Evolutionary conservation across 2,329 filamentous ascomycete species (phyloP).

Genomic region (Monascus ruber): DNA sequence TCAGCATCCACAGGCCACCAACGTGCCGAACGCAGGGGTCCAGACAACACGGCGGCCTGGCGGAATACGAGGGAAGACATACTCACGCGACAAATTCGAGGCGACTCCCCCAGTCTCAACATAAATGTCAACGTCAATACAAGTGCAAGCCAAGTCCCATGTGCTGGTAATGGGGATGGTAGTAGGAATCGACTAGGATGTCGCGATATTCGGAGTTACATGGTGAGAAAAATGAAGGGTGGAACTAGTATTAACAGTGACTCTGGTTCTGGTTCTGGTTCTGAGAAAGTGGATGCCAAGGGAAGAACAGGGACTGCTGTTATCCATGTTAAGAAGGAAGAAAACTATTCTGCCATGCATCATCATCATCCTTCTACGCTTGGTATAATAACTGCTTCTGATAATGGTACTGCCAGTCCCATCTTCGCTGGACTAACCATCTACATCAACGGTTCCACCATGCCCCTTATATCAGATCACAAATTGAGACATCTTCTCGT

Average conservation of each 20-base stretch:
- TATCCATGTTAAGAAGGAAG: neutral
- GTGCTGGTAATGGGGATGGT: slow-evolving; percentile 45
- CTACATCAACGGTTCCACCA: slow-evolving; percentile 80
- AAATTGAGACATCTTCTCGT: slow-evolving; percentile 68
- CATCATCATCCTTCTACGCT: neutral
- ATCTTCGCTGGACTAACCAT: slow-evolving; percentile 64
- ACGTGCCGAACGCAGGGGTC: slow-evolving; percentile 55
- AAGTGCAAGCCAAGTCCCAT: slow-evolving; percentile 18
- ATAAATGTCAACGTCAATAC: neutral
- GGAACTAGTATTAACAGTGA: no score
- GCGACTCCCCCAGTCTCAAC: slow-evolving; percentile 44
- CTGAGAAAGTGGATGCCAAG: slow-evolving; percentile 16
- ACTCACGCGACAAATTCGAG: slow-evolving; percentile 57
- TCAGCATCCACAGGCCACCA: slow-evolving; percentile 69
- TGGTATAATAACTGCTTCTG: neutral
- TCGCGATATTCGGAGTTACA: slow-evolving; percentile 36
- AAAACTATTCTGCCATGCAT: slow-evolving; percentile 1
- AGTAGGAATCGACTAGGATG: slow-evolving; percentile 16
- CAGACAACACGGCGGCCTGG: slow-evolving; percentile 53
- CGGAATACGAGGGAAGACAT: slow-evolving; percentile 58
- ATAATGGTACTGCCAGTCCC: slow-evolving; percentile 13
- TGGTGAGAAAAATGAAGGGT: slow-evolving; percentile 36
- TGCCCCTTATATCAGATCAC: slow-evolving; percentile 73
- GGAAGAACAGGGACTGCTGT: slow-evolving; percentile 1
- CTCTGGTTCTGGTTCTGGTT: no score